Evolutionary conservation across 306 rosid species (phyloP).

Genomic region (Vigna mungo): DNA sequence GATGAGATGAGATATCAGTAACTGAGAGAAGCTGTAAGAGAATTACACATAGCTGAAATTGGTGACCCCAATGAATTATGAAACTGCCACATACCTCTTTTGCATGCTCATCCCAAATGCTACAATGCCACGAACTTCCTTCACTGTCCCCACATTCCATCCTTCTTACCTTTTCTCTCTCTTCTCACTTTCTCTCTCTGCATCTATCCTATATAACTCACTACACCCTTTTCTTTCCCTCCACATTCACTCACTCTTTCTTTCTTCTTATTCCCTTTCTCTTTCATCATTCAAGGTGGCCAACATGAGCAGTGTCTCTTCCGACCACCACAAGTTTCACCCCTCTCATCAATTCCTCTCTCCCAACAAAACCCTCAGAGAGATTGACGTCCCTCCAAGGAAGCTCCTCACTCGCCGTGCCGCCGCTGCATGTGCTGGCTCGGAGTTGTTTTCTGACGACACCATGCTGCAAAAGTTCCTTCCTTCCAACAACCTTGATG

Average conservation of each 20-base stretch:
- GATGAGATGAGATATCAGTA: slow-evolving; percentile 18
- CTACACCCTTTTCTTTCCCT: slow-evolving; percentile 42
- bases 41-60: slow-evolving; percentile 33
- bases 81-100: slow-evolving; percentile 77
- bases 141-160: slow-evolving; percentile 51
- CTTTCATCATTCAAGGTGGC: not conserved
- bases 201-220: slow-evolving; percentile 53
- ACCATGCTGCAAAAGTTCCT: slow-evolving; percentile 64
- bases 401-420: slow-evolving; percentile 69
- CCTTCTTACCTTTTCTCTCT: slow-evolving; percentile 44
- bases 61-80: slow-evolving; percentile 26
- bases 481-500: slow-evolving; percentile 59
- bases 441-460: slow-evolving; percentile 60
- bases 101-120: slow-evolving; percentile 85
- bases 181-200: not conserved
- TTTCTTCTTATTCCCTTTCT: not conserved
- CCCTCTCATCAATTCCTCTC: slow-evolving; percentile 51
- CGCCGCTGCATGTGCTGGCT: slow-evolving; percentile 27
- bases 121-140: slow-evolving; percentile 67
- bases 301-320: slow-evolving; percentile 64
- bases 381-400: slow-evolving; percentile 78
- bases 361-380: slow-evolving; percentile 49
- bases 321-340: slow-evolving; percentile 61
- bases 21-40: slow-evolving; percentile 25
- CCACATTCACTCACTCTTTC: not conserved